Evolutionary conservation across 179 eudicot species (phyloP).

Genomic region (Monotropa hypopitys): DNA sequence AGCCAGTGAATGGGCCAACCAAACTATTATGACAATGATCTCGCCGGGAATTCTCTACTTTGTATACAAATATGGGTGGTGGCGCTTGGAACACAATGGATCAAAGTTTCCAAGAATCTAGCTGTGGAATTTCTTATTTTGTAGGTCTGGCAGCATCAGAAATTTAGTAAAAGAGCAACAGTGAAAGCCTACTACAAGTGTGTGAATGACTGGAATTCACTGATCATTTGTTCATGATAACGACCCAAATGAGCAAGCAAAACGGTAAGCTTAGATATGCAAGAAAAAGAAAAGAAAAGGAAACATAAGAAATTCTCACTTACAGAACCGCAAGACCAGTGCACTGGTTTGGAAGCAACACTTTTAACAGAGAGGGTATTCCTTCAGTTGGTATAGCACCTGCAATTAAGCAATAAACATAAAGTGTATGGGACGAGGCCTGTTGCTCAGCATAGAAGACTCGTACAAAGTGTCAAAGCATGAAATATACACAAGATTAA

Average conservation of each 20-base stretch:
- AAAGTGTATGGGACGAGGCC: too few relatives aligned
- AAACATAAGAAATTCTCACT: slow-evolving; percentile 24
- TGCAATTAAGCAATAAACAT: slow-evolving; percentile 15
- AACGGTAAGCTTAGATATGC: background rate
- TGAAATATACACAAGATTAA: background rate
- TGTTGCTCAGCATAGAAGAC: background rate
- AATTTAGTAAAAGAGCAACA: background rate
- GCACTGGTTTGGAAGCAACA: slow-evolving; percentile 75
- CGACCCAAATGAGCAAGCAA: background rate
- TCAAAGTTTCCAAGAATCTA: background rate
- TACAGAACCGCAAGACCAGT: slow-evolving; percentile 75
- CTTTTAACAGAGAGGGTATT: slow-evolving; percentile 76
- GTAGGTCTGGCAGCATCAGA: background rate
- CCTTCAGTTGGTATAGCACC: slow-evolving; percentile 98
- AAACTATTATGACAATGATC: background rate
- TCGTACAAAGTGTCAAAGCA: background rate
- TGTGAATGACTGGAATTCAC: background rate
- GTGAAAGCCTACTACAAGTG: background rate
- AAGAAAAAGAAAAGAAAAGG: background rate
- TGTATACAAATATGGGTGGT: background rate
- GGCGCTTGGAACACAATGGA: background rate
- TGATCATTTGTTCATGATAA: background rate
- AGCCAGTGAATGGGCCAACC: too few relatives aligned
- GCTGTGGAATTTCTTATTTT: background rate
- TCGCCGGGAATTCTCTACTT: background rate